Evolutionary conservation across 768 basidiomycete genomes (phyloP).

Genomic region (Auriscalpium microsporum): DNA sequence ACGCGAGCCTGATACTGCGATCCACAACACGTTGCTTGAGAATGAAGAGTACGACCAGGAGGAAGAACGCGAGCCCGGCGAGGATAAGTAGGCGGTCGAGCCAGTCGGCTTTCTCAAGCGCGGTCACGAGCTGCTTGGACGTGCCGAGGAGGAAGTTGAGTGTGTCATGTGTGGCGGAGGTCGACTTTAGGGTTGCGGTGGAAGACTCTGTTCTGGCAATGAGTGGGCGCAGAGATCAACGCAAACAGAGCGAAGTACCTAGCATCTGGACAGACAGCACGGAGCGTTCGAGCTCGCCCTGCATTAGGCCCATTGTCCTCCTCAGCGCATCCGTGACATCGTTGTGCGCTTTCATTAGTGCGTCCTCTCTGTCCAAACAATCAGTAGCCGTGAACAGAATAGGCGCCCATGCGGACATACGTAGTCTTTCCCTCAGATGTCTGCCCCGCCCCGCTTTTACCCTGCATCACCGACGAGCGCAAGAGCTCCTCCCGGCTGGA

Average conservation of each 20-base stretch:
- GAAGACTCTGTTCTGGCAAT: constrained; percentile 51
- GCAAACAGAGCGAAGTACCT: constrained; percentile 34
- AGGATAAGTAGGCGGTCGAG: constrained; percentile 84
- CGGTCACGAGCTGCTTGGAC: constrained; percentile 79
- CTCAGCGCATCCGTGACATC: constrained; percentile 85
- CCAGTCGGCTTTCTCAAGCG: constrained; percentile 86
- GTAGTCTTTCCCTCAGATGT: constrained; percentile 48
- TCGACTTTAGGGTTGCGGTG: constrained; percentile 63
- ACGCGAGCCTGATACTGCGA: constrained; percentile 64
- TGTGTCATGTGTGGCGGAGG: constrained; percentile 69
- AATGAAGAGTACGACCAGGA: constrained; percentile 77
- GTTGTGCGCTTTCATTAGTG: constrained; percentile 80
- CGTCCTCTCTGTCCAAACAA: constrained; percentile 53
- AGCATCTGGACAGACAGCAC: constrained; percentile 82
- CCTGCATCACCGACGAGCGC: constrained; percentile 35
- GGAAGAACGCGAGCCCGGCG: constrained; percentile 72
- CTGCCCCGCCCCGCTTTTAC: constrained; percentile 29
- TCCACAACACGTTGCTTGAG: constrained; percentile 84
- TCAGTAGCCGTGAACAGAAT: not conserved
- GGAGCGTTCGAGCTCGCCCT: constrained; percentile 84
- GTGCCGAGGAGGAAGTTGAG: constrained; percentile 64
- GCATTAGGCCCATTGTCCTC: constrained; percentile 80
- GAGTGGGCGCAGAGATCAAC: not conserved
- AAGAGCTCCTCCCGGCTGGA: constrained; percentile 68
- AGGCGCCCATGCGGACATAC: constrained; percentile 31